Conservation (phyloP, 1,284 basidiomycete species). For the Moesziomyces antarcticus region DNA sequence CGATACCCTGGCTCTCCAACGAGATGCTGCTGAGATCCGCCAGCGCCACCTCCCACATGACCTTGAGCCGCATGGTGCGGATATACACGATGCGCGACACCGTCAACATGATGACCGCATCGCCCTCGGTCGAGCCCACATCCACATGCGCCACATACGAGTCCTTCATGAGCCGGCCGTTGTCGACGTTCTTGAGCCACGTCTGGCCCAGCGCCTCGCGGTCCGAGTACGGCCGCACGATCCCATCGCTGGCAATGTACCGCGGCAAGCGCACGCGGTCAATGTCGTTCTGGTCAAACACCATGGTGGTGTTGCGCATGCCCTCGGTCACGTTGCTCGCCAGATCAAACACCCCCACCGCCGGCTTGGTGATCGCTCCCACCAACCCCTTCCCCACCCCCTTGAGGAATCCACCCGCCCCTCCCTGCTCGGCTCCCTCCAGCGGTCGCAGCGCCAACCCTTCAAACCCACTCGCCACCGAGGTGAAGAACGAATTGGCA, state of each 20-base stretch:
- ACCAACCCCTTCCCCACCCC: slow-evolving; percentile 96
- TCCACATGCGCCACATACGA: slow-evolving; percentile 84
- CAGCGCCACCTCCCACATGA: slow-evolving; percentile 93
- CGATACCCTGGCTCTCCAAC: slow-evolving; percentile 63
- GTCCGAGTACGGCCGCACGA: slow-evolving; percentile 74
- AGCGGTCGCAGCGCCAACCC: slow-evolving; percentile 96
- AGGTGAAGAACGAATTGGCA: slow-evolving; percentile 91
- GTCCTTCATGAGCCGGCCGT: slow-evolving; percentile 85
- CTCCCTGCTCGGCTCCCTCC: slow-evolving; percentile 93
- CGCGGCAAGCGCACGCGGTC: slow-evolving; percentile 91
- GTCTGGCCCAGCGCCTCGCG: slow-evolving; percentile 94
- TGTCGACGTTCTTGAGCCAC: slow-evolving; percentile 92
- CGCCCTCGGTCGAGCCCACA: slow-evolving; percentile 71
- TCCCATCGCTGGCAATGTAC: slow-evolving; percentile 74
- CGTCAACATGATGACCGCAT: slow-evolving; percentile 63
- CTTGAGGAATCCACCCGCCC: slow-evolving; percentile 96
- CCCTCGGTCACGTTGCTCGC: slow-evolving; percentile 96
- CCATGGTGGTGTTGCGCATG: slow-evolving; percentile 92
- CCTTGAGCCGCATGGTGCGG: slow-evolving; percentile 82
- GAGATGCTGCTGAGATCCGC: slow-evolving; percentile 86
- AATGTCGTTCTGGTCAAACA: slow-evolving; percentile 91
- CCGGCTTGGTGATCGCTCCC: slow-evolving; percentile 94
- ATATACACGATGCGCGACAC: slow-evolving; percentile 75
- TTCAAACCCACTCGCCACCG: slow-evolving; percentile 93
- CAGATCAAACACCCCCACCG: slow-evolving; percentile 94